Base-by-base conservation (phyloP, 2,329 filamentous ascomycete species). In the Cladosporium austrohemisphaericum region DNA sequence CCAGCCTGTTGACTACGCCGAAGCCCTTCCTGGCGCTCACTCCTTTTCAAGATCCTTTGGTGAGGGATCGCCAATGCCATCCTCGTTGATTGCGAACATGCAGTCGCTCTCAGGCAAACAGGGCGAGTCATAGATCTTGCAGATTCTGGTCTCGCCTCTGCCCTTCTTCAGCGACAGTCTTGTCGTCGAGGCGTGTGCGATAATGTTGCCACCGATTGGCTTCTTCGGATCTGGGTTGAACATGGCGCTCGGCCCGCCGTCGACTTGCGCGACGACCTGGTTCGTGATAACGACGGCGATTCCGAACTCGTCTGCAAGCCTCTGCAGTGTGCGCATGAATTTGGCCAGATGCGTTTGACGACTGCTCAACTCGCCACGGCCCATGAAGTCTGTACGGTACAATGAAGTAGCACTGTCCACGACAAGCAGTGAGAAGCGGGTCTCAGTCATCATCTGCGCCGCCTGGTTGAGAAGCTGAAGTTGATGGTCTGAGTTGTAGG, bases 211-310 rank as follows among this genome's bases (percentile, higher is more conserved):
- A 59, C 93, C 93, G 66, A 98, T 96, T 0, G 93, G 93, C 70
- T 98, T 98, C 79, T 98, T 98, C 6, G 93, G 93, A 64, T 98
- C 94, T 0, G 94, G 93, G 60, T 98, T 98, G 76, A 95, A 98
- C 93, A 98, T 98, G 54, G 92, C 84, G 64, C 86, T 92, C 23
- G 92, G 91, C 3, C 93, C 93, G 55, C 93, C 93, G 65, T 98
- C 93, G 7, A 98, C 93, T 69, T 98, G 94, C 8, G 93, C 93
- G 32, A 98, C 94, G 23, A 98, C 93, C 69, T 98, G 93, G 66
- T 98, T 98, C 35, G 93, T 97, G 63, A 98, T 98, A 60, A 98
- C 89, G 6, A 98, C 93, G 0, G 93, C 93, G 60, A 98, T 96
- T 51, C 93, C 93, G 65, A 98, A 98, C 68, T 84, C 81, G 58